Evolutionary conservation across 352 stramenopile species (phyloP).

Genomic region (Phytophthora pinifolia): DNA sequence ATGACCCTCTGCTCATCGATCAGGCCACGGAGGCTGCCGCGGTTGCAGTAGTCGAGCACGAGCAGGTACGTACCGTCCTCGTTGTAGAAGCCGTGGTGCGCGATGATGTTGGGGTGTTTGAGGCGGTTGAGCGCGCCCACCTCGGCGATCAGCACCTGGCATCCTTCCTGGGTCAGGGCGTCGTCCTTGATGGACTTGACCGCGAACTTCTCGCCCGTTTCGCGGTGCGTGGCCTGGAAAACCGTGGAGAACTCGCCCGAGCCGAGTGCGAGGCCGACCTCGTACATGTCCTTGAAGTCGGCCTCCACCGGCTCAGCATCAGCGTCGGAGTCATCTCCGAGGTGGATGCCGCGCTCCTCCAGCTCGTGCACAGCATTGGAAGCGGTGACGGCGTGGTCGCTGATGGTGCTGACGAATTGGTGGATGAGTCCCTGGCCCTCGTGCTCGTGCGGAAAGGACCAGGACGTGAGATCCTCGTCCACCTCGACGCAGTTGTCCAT

Average conservation of each 20-base stretch:
- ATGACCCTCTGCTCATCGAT: conserved; percentile 65
- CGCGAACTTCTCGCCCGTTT: conserved; percentile 45
- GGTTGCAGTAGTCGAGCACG: conserved; percentile 85
- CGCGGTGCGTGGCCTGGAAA: conserved; percentile 44
- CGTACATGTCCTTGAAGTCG: conserved; percentile 65
- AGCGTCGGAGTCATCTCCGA: not conserved
- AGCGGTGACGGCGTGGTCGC: conserved; percentile 27
- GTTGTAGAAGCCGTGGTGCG: conserved; percentile 79
- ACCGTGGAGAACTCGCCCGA: conserved; percentile 65
- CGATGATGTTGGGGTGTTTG: conserved; percentile 83
- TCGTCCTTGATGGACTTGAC: conserved; percentile 70
- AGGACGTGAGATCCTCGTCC: conserved; percentile 35
- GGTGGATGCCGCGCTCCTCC: conserved; percentile 2
- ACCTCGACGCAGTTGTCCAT: conserved; percentile 55
- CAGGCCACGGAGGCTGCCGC: conserved; percentile 79
- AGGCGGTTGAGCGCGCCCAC: conserved; percentile 67
- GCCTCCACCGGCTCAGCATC: conserved; percentile 1
- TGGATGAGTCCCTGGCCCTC: conserved; percentile 32
- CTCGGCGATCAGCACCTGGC: conserved; percentile 70
- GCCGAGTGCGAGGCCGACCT: conserved; percentile 55
- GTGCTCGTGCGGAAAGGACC: conserved; percentile 19
- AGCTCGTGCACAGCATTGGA: conserved; percentile 15
- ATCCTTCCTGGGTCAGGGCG: conserved; percentile 43
- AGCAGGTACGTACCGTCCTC: conserved; percentile 79
- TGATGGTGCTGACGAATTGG: conserved; percentile 37